Conservation (phyloP, 2,329 filamentous ascomycete species). For the Pseudogymnoascus sp. region DNA sequence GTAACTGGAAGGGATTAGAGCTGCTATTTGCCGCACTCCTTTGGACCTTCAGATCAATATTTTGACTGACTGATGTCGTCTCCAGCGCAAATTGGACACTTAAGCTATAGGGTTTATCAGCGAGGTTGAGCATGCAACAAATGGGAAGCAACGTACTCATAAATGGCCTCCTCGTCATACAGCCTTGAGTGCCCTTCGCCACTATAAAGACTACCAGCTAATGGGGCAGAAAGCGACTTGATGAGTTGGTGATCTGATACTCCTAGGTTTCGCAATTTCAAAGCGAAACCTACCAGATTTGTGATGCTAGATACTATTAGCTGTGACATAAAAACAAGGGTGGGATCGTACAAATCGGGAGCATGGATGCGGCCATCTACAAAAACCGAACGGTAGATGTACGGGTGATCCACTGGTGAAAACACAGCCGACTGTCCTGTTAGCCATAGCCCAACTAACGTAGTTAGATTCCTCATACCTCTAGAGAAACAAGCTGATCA, state of each 20-base stretch:
- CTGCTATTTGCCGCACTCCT: conserved; percentile 40
- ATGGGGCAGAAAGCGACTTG: conserved; percentile 75
- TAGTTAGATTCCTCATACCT: conserved; percentile 44
- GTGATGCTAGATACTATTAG: conserved; percentile 48
- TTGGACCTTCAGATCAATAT: conserved; percentile 41
- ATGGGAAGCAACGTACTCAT: conserved; percentile 45
- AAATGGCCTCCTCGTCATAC: conserved; percentile 83
- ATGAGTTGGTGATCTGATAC: conserved; percentile 89
- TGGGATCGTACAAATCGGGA: conserved; percentile 62
- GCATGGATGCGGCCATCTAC: conserved; percentile 88
- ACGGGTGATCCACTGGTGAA: conserved; percentile 76
- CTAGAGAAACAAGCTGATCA: conserved; percentile 88
- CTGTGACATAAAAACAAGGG: not conserved
- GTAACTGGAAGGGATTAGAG: conserved; percentile 80
- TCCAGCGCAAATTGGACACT: conserved; percentile 66
- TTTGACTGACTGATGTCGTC: conserved; percentile 46
- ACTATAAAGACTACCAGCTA: conserved; percentile 83
- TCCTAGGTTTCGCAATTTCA: conserved; percentile 90
- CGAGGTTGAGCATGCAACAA: not conserved
- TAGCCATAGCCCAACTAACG: conserved; percentile 12
- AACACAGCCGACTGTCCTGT: conserved; percentile 65
- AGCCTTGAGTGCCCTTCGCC: conserved; percentile 90
- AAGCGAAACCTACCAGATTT: conserved; percentile 82
- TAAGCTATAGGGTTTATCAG: conserved; percentile 36
- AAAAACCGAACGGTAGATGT: conserved; percentile 93